Evolutionary conservation across 768 basidiomycete genomes (phyloP), one percentile per base, ranked within the genome.

Genomic region (Hygrocybe punicea): DNA sequence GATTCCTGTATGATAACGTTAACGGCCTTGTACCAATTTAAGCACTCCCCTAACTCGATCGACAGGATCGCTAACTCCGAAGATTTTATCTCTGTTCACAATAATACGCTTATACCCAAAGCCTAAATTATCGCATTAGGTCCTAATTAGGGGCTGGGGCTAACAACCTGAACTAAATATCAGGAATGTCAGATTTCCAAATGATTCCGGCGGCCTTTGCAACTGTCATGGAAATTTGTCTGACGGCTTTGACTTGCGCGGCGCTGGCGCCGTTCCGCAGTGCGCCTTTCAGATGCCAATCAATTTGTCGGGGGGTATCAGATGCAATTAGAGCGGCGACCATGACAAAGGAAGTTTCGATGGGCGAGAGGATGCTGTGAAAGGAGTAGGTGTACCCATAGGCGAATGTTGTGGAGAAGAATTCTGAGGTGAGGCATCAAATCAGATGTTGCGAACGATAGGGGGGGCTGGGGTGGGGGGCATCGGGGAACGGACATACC

Each of bases 211-310:
- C 73, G 14, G 71, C 67, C 10, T 66, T 65, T 3, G 80, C 79
- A 8, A 83, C 76, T 44, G 77, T 74, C 36, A 87, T 80, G 14
- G 83, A 73, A 44, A 86, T 83, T 40, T 73, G 63, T 19, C 86
- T 73, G 7, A 84, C 81, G 2, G 84, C 84, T 39, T 69, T 69
- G 6, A 78, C 76, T 61, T 87, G 78, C 14, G 80, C 81, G 16
- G 72, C 56, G 2, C 75, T 79, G 10, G 84, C 85, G 3, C 84
- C 84, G 44, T 75, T 73, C 52, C 83, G 72, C 40, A 75, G 71
- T 2, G 85, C 84, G 14, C 81, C 81, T 11, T 74, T 71, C 21
- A 87, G 71, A 63, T 87, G 86, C 86, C 86, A 88, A n/a, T 60
- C 70, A 29, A 84, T 81, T 63, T 88, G 86, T 37, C 74, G 79